Evolutionary conservation across 768 basidiomycete species (phyloP), one percentile per base, ranked within the genome.

Genomic region (Tylopilus cervinicoccineus): DNA sequence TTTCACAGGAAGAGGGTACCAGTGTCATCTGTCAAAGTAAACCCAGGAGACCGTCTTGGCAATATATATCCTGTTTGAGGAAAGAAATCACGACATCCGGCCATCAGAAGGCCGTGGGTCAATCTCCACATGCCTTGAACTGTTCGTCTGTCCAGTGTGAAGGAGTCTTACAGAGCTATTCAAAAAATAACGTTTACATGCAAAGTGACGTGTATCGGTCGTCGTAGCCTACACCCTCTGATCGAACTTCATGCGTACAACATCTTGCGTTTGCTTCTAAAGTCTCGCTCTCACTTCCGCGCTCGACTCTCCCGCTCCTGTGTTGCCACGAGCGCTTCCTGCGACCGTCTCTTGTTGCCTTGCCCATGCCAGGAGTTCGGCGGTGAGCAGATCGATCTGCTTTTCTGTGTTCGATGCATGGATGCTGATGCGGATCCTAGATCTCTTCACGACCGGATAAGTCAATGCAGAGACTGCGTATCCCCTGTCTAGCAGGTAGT

Each of bases 341-440:
- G 23, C 11, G 4, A 16, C 27, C 3, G 10, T 12, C 12, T 24
- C 20, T 22, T 50, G 51, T 38, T n/a, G 46, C 22, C 24, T 10
- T 3, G 38, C 52, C 59, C 59, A 60, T 17, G 20, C 17, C 20
- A 58, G 2, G 13, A 60, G 29, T 14, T 50, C 44, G 11, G 39
- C 8, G 24, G 53, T 7, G 11, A 60, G 42, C 0, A 37, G 11
- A 33, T 60, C 45, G 6, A 60, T 58, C 19, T 58, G 47, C 45
- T 23, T 37, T 32, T 55, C 59, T 17, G 56, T 61, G 37, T 55
- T 61, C 5, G 44, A 22, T 7, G 39, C 56, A 26, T 58, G 59
- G 8, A 61, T 42, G 26, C 44, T 51, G 38, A 61, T 19, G 20
- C 53, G 59, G 14, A 60, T 51, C 14, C 56, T 32, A 1, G 59